Evolutionary conservation across 2,329 filamentous ascomycete genomes (phyloP).

Genomic region (Grosmannia clavigera): DNA sequence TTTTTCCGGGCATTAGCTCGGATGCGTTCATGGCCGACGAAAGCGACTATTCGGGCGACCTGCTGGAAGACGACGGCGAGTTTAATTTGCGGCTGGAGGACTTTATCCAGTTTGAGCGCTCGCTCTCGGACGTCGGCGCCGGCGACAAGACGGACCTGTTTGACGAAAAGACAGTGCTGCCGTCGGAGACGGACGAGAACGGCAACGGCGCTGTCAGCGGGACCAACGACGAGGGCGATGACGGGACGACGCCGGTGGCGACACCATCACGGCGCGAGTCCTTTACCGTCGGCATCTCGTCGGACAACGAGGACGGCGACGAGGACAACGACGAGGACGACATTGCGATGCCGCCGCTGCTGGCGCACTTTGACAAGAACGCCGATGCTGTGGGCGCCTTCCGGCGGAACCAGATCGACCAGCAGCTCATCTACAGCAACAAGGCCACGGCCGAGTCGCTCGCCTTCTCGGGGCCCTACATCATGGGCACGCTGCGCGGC

Average conservation of each 20-base stretch:
- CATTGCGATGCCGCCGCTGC: conserved; percentile 33
- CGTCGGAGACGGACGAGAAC: conserved; percentile 3
- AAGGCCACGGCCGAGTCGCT: conserved; percentile 51
- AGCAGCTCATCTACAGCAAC: conserved; percentile 46
- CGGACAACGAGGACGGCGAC: conserved; percentile 28
- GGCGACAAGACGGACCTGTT: conserved; percentile 2
- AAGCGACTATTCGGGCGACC: conserved; percentile 31
- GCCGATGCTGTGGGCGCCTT: conserved; percentile 64
- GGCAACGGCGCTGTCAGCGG: background rate
- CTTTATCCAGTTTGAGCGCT: conserved; percentile 54
- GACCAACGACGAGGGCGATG: conserved; percentile 31
- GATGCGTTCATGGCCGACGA: conserved; percentile 44
- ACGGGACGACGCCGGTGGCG: conserved; percentile 37
- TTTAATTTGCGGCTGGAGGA: conserved; percentile 55
- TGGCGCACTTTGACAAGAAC: conserved; percentile 56
- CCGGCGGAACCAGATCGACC: conserved; percentile 54
- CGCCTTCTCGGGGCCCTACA: conserved; percentile 47
- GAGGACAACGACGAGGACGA: conserved; percentile 27
- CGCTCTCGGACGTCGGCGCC: conserved; percentile 19
- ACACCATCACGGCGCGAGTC: conserved; percentile 7
- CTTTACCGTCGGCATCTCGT: conserved; percentile 23
- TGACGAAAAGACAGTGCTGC: background rate
- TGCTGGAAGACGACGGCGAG: conserved; percentile 56
- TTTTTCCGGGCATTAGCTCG: conserved; percentile 51
- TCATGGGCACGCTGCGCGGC: conserved; percentile 47